A percentile compares a stretch with the other conserved stretches of the same genome.
These are phyloP conservation scores for Aspergillus nidulans DNA, from an alignment of 495 filamentous ascomycete genomes.

Conservation along the genomic window DNA sequence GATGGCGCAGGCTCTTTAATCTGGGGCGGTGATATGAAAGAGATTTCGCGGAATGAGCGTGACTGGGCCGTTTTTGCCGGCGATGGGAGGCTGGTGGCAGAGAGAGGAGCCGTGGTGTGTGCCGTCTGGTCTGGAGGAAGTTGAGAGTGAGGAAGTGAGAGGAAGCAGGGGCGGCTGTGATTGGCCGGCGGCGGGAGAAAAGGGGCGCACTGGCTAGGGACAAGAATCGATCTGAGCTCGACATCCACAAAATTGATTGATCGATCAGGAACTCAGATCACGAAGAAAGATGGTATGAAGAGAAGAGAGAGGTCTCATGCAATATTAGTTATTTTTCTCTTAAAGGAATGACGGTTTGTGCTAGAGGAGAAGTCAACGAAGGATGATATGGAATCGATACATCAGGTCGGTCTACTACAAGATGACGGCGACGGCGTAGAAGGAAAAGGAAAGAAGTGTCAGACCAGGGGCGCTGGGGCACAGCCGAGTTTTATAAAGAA, in stretches of 20 bases:
- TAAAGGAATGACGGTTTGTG: neutral
- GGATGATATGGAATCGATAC: neutral
- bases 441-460: neutral
- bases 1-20: constrained; percentile 24
- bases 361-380: neutral
- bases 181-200: constrained; percentile 21
- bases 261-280: neutral
- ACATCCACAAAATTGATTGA: constrained; percentile 16
- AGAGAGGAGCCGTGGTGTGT: constrained; percentile 13
- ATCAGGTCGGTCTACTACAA: neutral
- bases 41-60: constrained; percentile 17
- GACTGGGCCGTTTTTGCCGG: constrained; percentile 35
- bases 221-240: constrained; percentile 20
- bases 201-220: constrained; percentile 22
- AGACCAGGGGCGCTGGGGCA: neutral
- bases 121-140: constrained; percentile 3
- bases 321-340: neutral
- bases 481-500: neutral
- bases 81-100: constrained; percentile 13
- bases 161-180: constrained; percentile 13
- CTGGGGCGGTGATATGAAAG: constrained; percentile 29
- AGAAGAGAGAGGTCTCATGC: too few species aligned
- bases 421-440: neutral
- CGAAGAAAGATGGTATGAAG: neutral
- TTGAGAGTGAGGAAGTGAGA: constrained; percentile 15